Conservation (phyloP, 2,329 filamentous ascomycete genomes). For the Ceratocystis variospora region DNA sequence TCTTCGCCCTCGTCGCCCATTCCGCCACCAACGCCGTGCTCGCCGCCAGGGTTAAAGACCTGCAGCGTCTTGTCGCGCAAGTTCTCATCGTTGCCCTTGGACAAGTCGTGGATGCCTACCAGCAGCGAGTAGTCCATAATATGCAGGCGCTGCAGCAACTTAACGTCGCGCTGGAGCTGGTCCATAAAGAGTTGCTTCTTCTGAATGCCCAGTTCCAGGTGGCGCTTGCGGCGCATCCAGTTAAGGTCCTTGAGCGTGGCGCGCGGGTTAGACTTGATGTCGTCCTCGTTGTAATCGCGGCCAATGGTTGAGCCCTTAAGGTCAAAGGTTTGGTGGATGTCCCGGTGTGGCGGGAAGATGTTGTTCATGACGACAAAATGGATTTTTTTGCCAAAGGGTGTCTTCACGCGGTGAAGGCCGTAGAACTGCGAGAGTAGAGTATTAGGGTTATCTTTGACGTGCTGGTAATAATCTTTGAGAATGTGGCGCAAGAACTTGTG, state of each 20-base stretch:
- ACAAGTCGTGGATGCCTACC: constrained; percentile 83
- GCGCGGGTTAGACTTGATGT: constrained; percentile 74
- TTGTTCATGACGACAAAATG: constrained; percentile 99
- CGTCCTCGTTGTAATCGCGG: constrained; percentile 77
- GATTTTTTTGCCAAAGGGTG: constrained; percentile 94
- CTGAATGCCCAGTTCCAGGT: constrained; percentile 74
- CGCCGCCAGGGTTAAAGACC: constrained; percentile 72
- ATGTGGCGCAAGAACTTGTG: constrained; percentile 77
- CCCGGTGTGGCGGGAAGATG: constrained; percentile 88
- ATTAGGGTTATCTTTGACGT: constrained; percentile 87
- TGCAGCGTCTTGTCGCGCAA: constrained; percentile 77
- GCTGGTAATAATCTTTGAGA: constrained; percentile 81
- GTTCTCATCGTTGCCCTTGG: constrained; percentile 88
- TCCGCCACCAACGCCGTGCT: constrained; percentile 28
- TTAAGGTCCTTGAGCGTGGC: constrained; percentile 95
- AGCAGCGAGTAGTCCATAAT: constrained; percentile 99
- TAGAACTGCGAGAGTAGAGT: constrained; percentile 97
- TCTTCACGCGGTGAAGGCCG: constrained; percentile 91
- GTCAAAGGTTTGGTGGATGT: constrained; percentile 95
- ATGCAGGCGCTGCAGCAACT: constrained; percentile 69
- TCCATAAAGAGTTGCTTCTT: constrained; percentile 82
- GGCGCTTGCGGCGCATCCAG: constrained; percentile 75
- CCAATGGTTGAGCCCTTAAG: constrained; percentile 93
- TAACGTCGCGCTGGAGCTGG: constrained; percentile 78
- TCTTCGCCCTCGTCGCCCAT: constrained; percentile 38